Conservation (phyloP, 2,329 filamentous ascomycete species). For the Didymellaceae sp. region DNA sequence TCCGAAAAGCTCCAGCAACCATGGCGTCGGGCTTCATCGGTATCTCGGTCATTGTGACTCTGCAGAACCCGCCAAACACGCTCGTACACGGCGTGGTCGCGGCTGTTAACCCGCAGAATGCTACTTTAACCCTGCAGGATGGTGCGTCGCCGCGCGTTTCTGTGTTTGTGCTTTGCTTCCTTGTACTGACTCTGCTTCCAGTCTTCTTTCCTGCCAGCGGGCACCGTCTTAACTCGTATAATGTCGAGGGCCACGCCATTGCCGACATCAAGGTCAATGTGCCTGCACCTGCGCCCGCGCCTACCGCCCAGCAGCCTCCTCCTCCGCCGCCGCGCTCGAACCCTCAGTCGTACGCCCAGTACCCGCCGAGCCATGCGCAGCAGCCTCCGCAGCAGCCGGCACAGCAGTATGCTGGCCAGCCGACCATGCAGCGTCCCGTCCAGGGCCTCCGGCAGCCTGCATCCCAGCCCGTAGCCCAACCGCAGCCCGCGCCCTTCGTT, state of each 20-base stretch:
- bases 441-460: slow-evolving; percentile 23
- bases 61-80: slow-evolving; percentile 69
- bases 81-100: slow-evolving; percentile 74
- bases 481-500: slow-evolving; percentile 62
- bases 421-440: slow-evolving; percentile 12
- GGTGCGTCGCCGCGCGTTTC: slow-evolving; percentile 62
- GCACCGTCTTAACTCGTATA: slow-evolving; percentile 60
- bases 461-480: slow-evolving; percentile 29
- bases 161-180: not conserved
- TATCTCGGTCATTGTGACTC: slow-evolving; percentile 75
- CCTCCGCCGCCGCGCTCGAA: slow-evolving; percentile 25
- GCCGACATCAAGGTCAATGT: slow-evolving; percentile 63
- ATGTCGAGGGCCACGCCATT: slow-evolving; percentile 64
- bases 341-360: slow-evolving; percentile 27
- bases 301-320: slow-evolving; percentile 15
- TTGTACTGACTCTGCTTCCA: slow-evolving; percentile 18
- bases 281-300: slow-evolving; percentile 17
- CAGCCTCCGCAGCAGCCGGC: slow-evolving; percentile 9
- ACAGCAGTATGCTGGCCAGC: slow-evolving; percentile 23
- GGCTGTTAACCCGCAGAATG: slow-evolving; percentile 69
- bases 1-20: slow-evolving; percentile 9
- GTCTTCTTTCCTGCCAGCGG: slow-evolving; percentile 63
- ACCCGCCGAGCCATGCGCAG: slow-evolving; percentile 25
- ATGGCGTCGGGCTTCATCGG: slow-evolving; percentile 77
- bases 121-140: slow-evolving; percentile 70